These are phyloP conservation scores for Exutisphaerella laricina DNA, from an alignment of 2,329 filamentous ascomycete genomes.

Conservation along the genomic window DNA sequence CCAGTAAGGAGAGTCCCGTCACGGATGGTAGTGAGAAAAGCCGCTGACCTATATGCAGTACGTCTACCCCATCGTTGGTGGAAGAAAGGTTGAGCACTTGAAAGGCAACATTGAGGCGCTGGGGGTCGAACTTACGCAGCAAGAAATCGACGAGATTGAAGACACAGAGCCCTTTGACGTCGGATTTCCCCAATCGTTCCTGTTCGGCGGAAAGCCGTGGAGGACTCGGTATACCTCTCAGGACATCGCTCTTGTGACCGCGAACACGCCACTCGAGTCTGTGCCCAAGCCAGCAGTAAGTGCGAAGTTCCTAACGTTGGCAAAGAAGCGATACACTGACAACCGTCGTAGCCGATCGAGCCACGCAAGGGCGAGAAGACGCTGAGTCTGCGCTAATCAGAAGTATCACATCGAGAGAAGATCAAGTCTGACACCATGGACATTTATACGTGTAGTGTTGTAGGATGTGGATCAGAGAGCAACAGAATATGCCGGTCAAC, in stretches of 20 bases:
- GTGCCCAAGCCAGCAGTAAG: conserved; percentile 11
- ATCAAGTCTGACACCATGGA: too few relatives aligned
- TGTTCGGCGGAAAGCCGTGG: conserved; percentile 19
- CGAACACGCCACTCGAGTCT: conserved; percentile 16
- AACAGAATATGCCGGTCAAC: too few relatives aligned
- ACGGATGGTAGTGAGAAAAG: too few relatives aligned
- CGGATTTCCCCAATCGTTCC: conserved; percentile 18
- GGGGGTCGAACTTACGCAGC: conserved; percentile 51
- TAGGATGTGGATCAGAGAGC: too few relatives aligned
- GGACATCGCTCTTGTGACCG: conserved; percentile 13
- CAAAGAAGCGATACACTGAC: too few relatives aligned
- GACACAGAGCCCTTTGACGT: conserved; percentile 53
- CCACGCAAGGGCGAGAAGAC: conserved; percentile 18
- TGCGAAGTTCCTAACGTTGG: too few relatives aligned
- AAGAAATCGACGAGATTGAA: conserved; percentile 65
- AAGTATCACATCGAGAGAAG: neutral
- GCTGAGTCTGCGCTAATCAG: conserved; percentile 6
- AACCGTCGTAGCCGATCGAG: conserved; percentile 11
- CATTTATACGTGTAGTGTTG: too few relatives aligned
- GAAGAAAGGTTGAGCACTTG: conserved; percentile 63
- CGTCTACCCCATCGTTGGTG: conserved; percentile 66
- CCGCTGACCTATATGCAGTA: conserved; percentile 9
- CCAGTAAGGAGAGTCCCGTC: too few relatives aligned
- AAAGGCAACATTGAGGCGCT: conserved; percentile 65
- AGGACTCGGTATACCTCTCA: conserved; percentile 14